Conservation (phyloP, 805 yeast species). For the Scheffersomyces stipitis region DNA sequence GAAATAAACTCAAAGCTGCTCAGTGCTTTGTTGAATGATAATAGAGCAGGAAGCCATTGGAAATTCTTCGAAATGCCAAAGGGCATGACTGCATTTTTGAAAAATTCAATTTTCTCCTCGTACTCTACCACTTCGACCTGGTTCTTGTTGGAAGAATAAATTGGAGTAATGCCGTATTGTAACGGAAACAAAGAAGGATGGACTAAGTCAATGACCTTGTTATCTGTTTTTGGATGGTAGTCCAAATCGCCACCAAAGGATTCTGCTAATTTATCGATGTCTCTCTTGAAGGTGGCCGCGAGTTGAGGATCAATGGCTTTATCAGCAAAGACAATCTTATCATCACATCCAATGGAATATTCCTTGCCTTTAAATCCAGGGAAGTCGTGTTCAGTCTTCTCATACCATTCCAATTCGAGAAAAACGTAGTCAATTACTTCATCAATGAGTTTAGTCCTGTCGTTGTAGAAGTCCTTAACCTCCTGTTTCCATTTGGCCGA, state of each 20-base stretch:
- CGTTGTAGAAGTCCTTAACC: slow-evolving; percentile 3
- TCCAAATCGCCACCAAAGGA: slow-evolving; percentile 4
- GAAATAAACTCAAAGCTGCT: slow-evolving; percentile 23
- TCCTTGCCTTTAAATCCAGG: slow-evolving; percentile 2
- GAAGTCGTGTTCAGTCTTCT: slow-evolving; percentile 5
- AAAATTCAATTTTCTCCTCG: slow-evolving; percentile 1
- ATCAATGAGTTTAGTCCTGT: slow-evolving; percentile 4
- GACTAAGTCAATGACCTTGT: slow-evolving; percentile 16
- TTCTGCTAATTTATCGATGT: slow-evolving; percentile 2
- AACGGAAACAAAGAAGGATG: slow-evolving; percentile 21
- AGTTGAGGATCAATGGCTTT: slow-evolving; percentile 1
- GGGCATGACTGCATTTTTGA: slow-evolving; percentile 4
- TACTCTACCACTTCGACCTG: slow-evolving; percentile 2
- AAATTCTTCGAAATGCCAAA: slow-evolving; percentile 9
- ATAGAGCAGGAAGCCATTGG: slow-evolving; percentile 17
- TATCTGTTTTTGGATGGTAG: slow-evolving; percentile 13
- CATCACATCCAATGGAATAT: slow-evolving; percentile 6
- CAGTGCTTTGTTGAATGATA: slow-evolving; percentile 2
- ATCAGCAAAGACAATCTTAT: slow-evolving; percentile 6
- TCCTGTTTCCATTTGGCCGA: slow-evolving; percentile 26
- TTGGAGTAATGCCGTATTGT: slow-evolving; percentile 12
- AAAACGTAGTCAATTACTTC: slow-evolving; percentile 13
- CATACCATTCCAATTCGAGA: slow-evolving; percentile 15
- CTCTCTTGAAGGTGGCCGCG: slow-evolving; percentile 1
- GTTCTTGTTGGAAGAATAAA: slow-evolving; percentile 1